phyloP scores from a whole-genome alignment of 352 stramenopile species.

The Phytophthora boehmeriae region DNA sequence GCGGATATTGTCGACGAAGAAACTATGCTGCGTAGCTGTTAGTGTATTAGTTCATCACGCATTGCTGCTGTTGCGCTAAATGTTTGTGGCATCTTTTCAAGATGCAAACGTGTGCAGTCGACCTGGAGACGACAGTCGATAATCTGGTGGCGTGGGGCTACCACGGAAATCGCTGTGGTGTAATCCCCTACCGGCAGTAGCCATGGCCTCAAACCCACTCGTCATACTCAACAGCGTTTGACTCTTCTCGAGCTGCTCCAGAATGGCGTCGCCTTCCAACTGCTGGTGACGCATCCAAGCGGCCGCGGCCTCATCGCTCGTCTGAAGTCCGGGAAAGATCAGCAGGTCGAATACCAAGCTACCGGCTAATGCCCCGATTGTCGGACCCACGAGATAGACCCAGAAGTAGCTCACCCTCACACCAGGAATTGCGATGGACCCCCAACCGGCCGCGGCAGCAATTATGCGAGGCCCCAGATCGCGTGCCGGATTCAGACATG shows the following conservation, averaged over 20 bases:
- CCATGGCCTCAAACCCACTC: constrained; percentile 20
- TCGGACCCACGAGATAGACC: constrained; percentile 70
- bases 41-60: no score
- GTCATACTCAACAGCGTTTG: constrained; percentile 30
- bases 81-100: no score
- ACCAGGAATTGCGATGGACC: constrained; percentile 39
- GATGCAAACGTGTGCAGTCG: constrained; percentile 20
- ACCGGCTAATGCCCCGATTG: constrained; percentile 58
- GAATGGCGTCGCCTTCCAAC: constrained; percentile 34
- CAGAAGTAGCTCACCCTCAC: constrained; percentile 54
- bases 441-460: constrained; percentile 67
- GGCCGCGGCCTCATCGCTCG: constrained; percentile 24
- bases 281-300: constrained; percentile 38
- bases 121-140: constrained; percentile 31
- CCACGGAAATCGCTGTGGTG: constrained; percentile 45
- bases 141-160: constrained; percentile 42
- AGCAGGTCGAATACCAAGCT: constrained; percentile 59
- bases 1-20: no score
- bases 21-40: no score
- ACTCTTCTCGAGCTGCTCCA: constrained; percentile 41
- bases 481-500: constrained; percentile 74
- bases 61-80: no score
- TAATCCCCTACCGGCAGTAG: constrained; percentile 16
- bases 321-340: constrained; percentile 35
- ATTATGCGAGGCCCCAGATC: constrained; percentile 79